A percentile compares a stretch with the other conserved stretches of the same genome.
These are phyloP conservation scores for Podila clonocystis DNA, from an alignment of 192 early-diverging fungal genomes.

Conservation along the genomic window DNA sequence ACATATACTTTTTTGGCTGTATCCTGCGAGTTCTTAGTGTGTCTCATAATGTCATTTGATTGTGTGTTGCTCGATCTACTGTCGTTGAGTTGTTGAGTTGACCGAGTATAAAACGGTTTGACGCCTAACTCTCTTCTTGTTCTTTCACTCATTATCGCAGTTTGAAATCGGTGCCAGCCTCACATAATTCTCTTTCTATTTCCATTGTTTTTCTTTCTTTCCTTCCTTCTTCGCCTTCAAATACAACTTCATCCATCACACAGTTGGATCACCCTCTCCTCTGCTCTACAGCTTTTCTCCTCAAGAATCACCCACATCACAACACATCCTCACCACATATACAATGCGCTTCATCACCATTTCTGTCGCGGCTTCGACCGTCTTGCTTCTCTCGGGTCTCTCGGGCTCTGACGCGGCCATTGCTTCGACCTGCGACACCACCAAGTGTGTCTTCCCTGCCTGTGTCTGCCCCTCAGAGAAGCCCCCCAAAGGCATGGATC, in stretches of 20 bases:
- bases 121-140: neutral
- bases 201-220: neutral
- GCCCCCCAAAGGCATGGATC: constrained; percentile 52
- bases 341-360: constrained; percentile 19
- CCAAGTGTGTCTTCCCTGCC: constrained; percentile 53
- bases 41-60: too few species aligned
- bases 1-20: too few species aligned
- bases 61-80: too few species aligned
- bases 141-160: neutral
- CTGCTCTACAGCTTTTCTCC: neutral
- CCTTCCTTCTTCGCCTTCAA: neutral
- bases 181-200: neutral
- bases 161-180: too few species aligned
- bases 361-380: constrained; percentile 15
- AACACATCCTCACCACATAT: neutral
- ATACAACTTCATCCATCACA: neutral
- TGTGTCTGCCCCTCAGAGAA: constrained; percentile 54
- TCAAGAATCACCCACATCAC: neutral
- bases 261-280: neutral
- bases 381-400: constrained; percentile 17
- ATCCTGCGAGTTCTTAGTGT: too few species aligned
- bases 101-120: too few species aligned
- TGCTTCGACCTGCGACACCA: constrained; percentile 52
- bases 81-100: too few species aligned
- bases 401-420: constrained; percentile 3